Evolutionary conservation across 768 basidiomycete genomes (phyloP).

Genomic region (Lactarius sanguifluus): DNA sequence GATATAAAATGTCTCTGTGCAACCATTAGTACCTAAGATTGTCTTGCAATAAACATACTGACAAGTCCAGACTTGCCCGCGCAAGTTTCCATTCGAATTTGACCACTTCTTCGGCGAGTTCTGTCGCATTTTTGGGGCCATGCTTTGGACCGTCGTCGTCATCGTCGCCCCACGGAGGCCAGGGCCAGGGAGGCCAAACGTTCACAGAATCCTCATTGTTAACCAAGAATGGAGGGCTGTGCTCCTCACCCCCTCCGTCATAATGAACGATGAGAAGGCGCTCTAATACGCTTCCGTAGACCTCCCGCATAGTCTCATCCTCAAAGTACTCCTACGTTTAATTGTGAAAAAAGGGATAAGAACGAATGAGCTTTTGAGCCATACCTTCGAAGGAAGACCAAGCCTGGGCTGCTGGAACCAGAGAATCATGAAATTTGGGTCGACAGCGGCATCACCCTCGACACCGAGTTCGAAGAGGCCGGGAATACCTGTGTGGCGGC

Average conservation of each 20-base stretch:
- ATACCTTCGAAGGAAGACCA: constrained; percentile 85
- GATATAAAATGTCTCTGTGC: constrained; percentile 60
- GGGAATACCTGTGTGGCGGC: constrained; percentile 55
- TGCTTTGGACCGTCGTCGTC: constrained; percentile 45
- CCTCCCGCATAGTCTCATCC: constrained; percentile 64
- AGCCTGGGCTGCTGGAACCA: constrained; percentile 83
- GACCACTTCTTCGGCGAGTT: constrained; percentile 70
- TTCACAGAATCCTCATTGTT: constrained; percentile 41
- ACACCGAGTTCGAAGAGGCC: constrained; percentile 79
- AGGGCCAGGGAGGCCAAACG: constrained; percentile 79
- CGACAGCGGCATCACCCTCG: constrained; percentile 83
- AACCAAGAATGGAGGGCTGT: constrained; percentile 19
- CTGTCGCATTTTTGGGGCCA: constrained; percentile 52
- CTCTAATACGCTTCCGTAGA: constrained; percentile 70
- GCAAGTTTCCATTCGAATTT: constrained; percentile 78
- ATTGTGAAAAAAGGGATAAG: constrained; percentile 10
- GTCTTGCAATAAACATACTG: constrained; percentile 32
- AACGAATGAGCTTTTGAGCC: constrained; percentile 1
- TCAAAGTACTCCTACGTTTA: constrained; percentile 79
- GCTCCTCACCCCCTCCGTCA: constrained; percentile 46
- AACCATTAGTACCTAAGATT: constrained; percentile 15
- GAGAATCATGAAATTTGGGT: constrained; percentile 81
- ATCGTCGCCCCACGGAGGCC: constrained; percentile 79
- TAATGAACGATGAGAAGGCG: constrained; percentile 62
- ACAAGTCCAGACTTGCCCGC: constrained; percentile 77